These are phyloP conservation scores for Hyaloscypha variabilis DNA, from an alignment of 495 filamentous ascomycete genomes.

Conservation along the genomic window DNA sequence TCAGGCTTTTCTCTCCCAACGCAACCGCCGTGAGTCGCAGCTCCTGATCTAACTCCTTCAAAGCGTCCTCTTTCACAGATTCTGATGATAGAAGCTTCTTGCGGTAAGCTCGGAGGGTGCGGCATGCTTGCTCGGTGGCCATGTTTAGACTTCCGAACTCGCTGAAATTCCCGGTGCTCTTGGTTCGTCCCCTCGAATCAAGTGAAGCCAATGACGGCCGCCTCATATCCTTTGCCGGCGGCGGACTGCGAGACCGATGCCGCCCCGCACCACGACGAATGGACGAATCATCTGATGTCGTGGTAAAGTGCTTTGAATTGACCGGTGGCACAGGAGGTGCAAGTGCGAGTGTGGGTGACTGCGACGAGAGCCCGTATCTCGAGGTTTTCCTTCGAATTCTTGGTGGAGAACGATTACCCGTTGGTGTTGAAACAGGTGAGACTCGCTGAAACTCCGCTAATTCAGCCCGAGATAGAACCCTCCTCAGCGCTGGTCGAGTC, in stretches of 20 bases:
- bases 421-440: constrained; percentile 52
- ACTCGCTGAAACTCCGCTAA: constrained; percentile 73
- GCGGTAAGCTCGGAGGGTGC: constrained; percentile 77
- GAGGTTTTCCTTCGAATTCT: constrained; percentile 56
- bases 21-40: constrained; percentile 73
- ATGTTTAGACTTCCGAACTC: constrained; percentile 69
- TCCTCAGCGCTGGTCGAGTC: constrained; percentile 65
- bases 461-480: constrained; percentile 75
- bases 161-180: constrained; percentile 47
- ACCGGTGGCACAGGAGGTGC: constrained; percentile 27
- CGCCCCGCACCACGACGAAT: constrained; percentile 23
- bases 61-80: constrained; percentile 61
- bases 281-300: constrained; percentile 26
- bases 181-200: constrained; percentile 56
- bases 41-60: constrained; percentile 79
- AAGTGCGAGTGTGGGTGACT: constrained; percentile 30
- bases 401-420: constrained; percentile 65
- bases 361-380: constrained; percentile 23
- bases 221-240: constrained; percentile 39
- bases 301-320: constrained; percentile 25
- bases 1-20: constrained; percentile 60
- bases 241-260: constrained; percentile 43
- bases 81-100: constrained; percentile 74
- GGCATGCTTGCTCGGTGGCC: constrained; percentile 79
- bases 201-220: constrained; percentile 62